Conservation (phyloP, 345 rosid species). For the Linum lewisii region DNA sequence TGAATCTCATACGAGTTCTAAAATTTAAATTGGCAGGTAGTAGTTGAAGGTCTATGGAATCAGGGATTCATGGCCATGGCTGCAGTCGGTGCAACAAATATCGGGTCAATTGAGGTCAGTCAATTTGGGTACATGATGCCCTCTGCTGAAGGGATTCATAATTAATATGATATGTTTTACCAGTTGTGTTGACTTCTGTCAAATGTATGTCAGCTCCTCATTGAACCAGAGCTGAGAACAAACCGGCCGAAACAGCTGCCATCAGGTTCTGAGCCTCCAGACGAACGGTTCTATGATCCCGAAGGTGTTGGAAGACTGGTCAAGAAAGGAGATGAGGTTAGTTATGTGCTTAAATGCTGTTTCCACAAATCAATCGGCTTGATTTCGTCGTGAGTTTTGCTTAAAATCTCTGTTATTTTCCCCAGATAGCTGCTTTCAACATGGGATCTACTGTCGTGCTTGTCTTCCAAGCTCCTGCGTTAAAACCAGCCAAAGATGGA, state of each 20-base stretch:
- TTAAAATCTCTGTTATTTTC: not conserved
- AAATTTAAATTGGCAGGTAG: slow-evolving; percentile 40
- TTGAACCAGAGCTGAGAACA: slow-evolving; percentile 77
- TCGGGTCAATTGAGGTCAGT: slow-evolving; percentile 87
- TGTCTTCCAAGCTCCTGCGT: slow-evolving; percentile 72
- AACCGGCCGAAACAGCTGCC: slow-evolving; percentile 66
- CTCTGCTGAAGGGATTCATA: not conserved
- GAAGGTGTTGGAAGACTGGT: slow-evolving; percentile 61
- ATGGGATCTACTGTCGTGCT: slow-evolving; percentile 95
- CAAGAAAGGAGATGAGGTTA: slow-evolving; percentile 82
- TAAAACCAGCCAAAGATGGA: slow-evolving; percentile 23
- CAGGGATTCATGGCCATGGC: slow-evolving; percentile 88
- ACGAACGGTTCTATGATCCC: slow-evolving; percentile 61
- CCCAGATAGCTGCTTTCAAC: slow-evolving; percentile 76
- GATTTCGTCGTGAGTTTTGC: not conserved
- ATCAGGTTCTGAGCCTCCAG: slow-evolving; percentile 47
- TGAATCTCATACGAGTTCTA: not conserved
- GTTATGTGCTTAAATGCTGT: slow-evolving; percentile 10
- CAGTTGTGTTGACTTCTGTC: slow-evolving; percentile 1
- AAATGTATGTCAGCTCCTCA: slow-evolving; percentile 48
- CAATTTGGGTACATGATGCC: not conserved
- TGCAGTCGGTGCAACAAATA: slow-evolving; percentile 89
- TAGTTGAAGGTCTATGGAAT: slow-evolving; percentile 86
- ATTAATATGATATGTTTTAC: not conserved
- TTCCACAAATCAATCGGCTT: not conserved